Conservation (phyloP, 192 early-diverging fungal species). For the Coemansia guatemalensis region DNA sequence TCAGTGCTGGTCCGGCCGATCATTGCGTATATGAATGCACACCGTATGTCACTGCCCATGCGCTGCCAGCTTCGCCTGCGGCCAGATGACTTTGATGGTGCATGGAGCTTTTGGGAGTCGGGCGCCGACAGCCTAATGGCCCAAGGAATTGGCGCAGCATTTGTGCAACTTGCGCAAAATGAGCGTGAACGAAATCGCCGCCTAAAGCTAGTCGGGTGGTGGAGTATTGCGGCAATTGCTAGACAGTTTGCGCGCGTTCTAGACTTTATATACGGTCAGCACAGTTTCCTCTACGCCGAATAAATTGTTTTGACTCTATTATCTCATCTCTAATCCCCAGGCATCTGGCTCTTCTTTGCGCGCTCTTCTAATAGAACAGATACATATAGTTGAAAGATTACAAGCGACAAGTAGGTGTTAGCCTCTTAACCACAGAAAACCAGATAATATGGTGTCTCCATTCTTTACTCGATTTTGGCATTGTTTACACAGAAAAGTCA, state of each 20-base stretch:
- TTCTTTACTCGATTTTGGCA: no score
- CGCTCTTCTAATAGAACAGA: no score
- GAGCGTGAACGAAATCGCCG: constrained; percentile 78
- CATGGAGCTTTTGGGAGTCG: constrained; percentile 89
- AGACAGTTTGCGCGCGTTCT: constrained; percentile 68
- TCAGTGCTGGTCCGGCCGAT: constrained; percentile 88
- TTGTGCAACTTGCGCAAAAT: constrained; percentile 74
- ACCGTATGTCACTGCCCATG: constrained; percentile 83
- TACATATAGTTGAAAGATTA: no score
- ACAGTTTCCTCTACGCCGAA: constrained; percentile 59
- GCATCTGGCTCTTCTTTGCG: no score
- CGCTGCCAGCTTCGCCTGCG: constrained; percentile 76
- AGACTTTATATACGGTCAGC: constrained; percentile 71
- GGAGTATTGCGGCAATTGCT: constrained; percentile 79
- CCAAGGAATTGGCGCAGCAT: constrained; percentile 79
- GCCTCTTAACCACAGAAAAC: no score
- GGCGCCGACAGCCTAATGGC: constrained; percentile 71
- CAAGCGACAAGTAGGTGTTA: no score
- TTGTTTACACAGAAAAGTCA: no score
- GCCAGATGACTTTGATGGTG: constrained; percentile 84
- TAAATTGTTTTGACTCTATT: no score
- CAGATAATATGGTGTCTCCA: no score
- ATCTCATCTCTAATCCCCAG: no score
- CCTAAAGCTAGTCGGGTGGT: constrained; percentile 86
- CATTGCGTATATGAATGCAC: constrained; percentile 92